Evolutionary conservation across 495 filamentous ascomycete genomes (phyloP), one percentile per base, ranked within the genome.

Genomic region (Penicillium coprophilum): DNA sequence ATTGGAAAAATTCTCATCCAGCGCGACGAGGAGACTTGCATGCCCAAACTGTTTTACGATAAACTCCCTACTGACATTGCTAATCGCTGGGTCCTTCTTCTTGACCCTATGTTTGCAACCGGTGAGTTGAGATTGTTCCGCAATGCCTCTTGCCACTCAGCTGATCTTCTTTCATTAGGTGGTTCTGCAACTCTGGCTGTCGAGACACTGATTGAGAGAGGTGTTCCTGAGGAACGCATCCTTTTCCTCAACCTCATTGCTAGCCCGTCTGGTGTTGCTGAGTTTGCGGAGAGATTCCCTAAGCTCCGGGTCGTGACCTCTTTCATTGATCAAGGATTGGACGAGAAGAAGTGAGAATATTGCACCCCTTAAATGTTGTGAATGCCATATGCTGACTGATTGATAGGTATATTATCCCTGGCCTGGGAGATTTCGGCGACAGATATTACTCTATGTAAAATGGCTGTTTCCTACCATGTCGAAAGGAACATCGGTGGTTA

Each of bases 1-100:
- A 97, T 98, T 65, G 95, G 94, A 49, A 98, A 98, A 79, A 98
- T 97, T 50, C 77, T 98, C 59, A 98, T 97, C 67, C 94, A 98
- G 73, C 75, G 95, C 51, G 93, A 98, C 67, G 95, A 97, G 74
- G 94, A 97, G 77, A 96, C 92, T 1, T 81, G 86, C 55, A 83
- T 86, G 79, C 95, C 94, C 5, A 91, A 87, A 67, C 81, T 98
- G 32, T 98, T 97, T 70, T 97, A 97, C 69, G 92, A 96, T 59
- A 98, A 98, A 74, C 80, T 98, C 13, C 95, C 95, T 38, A 85
- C 89, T 62, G 94, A 98, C 73, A 96, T 98, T 64, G 84, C 88
- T 10, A 81, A 93, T 11, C 77, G 94, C 71, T 97, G 92, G 90
- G 92, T 96, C 28, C 80, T 98, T 27, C 78, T 98, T n/a, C 78